Evolutionary conservation across 1,284 basidiomycete genomes (phyloP).

Genomic region (Hymenochaete sp.): DNA sequence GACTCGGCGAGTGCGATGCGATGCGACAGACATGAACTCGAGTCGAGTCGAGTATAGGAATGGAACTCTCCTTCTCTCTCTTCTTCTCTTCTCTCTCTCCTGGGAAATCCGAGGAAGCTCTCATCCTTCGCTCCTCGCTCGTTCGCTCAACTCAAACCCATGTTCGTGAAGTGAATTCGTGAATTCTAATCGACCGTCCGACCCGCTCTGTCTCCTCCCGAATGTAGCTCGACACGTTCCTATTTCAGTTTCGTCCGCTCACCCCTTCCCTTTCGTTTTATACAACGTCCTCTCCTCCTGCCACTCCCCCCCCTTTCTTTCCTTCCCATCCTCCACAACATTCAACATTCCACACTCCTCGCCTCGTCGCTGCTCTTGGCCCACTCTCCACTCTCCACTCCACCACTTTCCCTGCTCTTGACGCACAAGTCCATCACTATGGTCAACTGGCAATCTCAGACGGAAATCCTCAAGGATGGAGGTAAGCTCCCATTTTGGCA

Average conservation of each 20-base stretch:
- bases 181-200: neutral
- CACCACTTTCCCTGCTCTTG: neutral
- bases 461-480: conserved; percentile 14
- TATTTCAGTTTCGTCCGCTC: conserved; percentile 8
- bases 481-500: conserved; percentile 13
- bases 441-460: conserved; percentile 16
- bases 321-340: neutral
- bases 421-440: conserved; percentile 4
- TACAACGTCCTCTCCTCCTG: conserved; percentile 2
- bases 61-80: conserved; percentile 5
- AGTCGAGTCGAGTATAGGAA: neutral
- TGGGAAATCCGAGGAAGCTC: neutral
- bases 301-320: conserved; percentile 6
- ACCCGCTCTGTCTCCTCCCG: neutral
- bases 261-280: too few relatives aligned
- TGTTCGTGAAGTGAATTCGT: too few relatives aligned
- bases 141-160: neutral
- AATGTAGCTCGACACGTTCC: conserved; percentile 7
- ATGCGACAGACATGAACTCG: too few relatives aligned
- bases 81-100: neutral
- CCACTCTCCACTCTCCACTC: neutral
- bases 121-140: neutral
- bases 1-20: too few relatives aligned
- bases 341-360: neutral
- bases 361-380: neutral